These are phyloP conservation scores for Phlegmacium glaucopus DNA, from an alignment of 768 basidiomycete genomes.

Conservation along the genomic window DNA sequence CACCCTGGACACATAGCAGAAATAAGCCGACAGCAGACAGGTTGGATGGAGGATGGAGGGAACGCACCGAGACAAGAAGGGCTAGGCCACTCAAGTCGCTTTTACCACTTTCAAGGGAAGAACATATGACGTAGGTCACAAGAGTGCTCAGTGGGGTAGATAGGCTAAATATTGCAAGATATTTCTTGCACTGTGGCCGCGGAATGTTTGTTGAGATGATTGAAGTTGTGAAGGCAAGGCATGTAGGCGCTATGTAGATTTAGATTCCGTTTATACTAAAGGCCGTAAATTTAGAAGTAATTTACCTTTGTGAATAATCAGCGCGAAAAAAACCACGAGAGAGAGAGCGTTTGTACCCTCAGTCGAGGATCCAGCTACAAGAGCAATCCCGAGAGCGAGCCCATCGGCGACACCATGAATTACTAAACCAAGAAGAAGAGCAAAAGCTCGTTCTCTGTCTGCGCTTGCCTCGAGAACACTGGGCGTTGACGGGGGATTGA, in stretches of 20 bases:
- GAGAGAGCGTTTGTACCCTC: conserved; percentile 52
- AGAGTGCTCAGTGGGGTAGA: conserved; percentile 85
- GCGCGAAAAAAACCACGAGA: conserved; percentile 84
- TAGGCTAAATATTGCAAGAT: conserved; percentile 74
- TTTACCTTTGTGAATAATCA: conserved; percentile 86
- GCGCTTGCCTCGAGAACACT: conserved; percentile 12
- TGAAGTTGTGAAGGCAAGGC: conserved; percentile 83
- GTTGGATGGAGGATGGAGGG: background rate
- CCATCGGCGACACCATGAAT: conserved; percentile 92
- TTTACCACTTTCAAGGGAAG: conserved; percentile 44
- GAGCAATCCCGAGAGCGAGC: conserved; percentile 83
- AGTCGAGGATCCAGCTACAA: conserved; percentile 18
- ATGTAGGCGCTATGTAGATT: conserved; percentile 69
- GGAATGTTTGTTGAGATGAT: conserved; percentile 76
- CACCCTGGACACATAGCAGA: conserved; percentile 53
- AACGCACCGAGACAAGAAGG: conserved; percentile 78
- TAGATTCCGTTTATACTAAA: background rate
- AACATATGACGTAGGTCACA: conserved; percentile 67
- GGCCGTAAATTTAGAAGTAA: background rate
- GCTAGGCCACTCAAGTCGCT: conserved; percentile 70
- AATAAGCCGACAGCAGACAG: background rate
- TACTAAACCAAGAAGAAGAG: conserved; percentile 82
- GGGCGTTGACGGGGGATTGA: conserved; percentile 4
- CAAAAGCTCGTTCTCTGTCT: conserved; percentile 45
- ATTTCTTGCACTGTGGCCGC: conserved; percentile 63